Evolutionary conservation across 2,329 filamentous ascomycete genomes (phyloP).

Genomic region (Diaporthe helianthi): DNA sequence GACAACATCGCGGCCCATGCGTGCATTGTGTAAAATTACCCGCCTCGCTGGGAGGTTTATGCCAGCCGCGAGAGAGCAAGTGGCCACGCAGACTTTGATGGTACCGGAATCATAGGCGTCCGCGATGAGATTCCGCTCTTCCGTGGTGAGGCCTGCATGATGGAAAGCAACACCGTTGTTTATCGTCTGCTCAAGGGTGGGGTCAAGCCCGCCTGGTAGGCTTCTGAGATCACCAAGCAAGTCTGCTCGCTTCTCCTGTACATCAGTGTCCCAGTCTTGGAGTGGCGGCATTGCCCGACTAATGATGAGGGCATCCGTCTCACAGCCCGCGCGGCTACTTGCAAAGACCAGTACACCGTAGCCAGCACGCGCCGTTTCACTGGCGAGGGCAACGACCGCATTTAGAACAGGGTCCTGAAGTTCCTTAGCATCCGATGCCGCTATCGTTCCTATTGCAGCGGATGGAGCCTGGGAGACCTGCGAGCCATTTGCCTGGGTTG

Average conservation of each 20-base stretch:
- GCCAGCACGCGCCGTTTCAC: conserved; percentile 71
- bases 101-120: conserved; percentile 73
- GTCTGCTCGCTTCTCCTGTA: conserved; percentile 67
- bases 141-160: conserved; percentile 74
- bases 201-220: conserved; percentile 70
- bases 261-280: conserved; percentile 51
- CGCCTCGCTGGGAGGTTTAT: conserved; percentile 77
- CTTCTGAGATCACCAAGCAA: conserved; percentile 71
- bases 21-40: conserved; percentile 77
- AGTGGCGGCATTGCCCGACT: conserved; percentile 68
- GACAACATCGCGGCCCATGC: conserved; percentile 79
- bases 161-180: conserved; percentile 76
- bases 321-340: conserved; percentile 71
- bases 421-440: conserved; percentile 65
- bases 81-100: conserved; percentile 76
- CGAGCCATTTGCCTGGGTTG: conserved; percentile 52
- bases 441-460: conserved; percentile 56
- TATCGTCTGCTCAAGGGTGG: conserved; percentile 68
- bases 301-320: conserved; percentile 72
- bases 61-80: conserved; percentile 82
- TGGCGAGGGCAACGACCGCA: conserved; percentile 72
- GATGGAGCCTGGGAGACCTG: conserved; percentile 43
- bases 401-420: conserved; percentile 71
- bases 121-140: conserved; percentile 76
- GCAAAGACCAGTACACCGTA: conserved; percentile 79